A percentile compares a stretch with the other conserved stretches of the same genome.
Evolutionary conservation across 768 basidiomycete genomes (phyloP).

Genomic region (Rhodotorula toruloides): DNA sequence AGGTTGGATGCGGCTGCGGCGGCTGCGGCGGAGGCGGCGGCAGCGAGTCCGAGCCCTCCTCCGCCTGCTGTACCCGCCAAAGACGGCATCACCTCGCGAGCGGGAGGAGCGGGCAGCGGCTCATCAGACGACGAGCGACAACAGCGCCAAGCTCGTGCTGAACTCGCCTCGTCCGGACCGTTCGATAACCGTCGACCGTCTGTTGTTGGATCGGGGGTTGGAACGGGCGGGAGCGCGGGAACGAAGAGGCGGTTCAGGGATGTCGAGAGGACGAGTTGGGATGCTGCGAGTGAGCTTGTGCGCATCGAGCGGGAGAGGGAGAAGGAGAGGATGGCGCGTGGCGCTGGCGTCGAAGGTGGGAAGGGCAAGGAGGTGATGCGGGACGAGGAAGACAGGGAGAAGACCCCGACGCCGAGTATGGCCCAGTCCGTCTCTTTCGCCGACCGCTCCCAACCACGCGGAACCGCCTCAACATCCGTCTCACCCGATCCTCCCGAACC

Average conservation of each 20-base stretch:
- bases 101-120: neutral
- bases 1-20: no score
- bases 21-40: no score
- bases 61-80: neutral
- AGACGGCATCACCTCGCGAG: neutral
- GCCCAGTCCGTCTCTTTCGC: no score
- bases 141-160: constrained; percentile 6
- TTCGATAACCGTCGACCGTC: constrained; percentile 10
- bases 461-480: no score
- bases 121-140: neutral
- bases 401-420: constrained; percentile 8
- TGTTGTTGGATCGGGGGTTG: no score
- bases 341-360: neutral
- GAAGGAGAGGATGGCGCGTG: neutral
- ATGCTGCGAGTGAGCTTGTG: constrained; percentile 27
- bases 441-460: no score
- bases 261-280: constrained; percentile 11
- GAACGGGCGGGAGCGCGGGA: constrained; percentile 18
- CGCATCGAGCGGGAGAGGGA: constrained; percentile 14
- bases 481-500: no score
- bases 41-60: no score
- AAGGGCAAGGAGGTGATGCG: neutral
- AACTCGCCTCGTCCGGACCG: neutral
- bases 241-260: constrained; percentile 24
- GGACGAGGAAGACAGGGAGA: neutral